phyloP scores from a whole-genome alignment of 1,284 basidiomycete genomes.

The Singerocomus inundabilis region DNA sequence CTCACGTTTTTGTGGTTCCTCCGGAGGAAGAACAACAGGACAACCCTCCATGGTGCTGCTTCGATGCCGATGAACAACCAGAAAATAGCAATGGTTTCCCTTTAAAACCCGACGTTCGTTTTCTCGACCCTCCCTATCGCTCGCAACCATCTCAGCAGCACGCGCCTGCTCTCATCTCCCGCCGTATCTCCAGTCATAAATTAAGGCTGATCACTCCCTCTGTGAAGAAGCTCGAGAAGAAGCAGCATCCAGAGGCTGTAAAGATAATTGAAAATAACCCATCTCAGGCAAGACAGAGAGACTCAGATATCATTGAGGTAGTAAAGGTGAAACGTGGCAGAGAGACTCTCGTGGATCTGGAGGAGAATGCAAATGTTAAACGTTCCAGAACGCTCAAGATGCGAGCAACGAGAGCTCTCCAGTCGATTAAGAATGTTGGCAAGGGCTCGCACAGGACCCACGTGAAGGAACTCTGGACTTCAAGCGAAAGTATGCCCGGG shows the following conservation, averaged over 20 bases:
- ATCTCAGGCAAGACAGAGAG: slow-evolving; percentile 26
- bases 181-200: slow-evolving; percentile 16
- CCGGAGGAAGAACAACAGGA: slow-evolving; percentile 64
- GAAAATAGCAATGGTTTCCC: slow-evolving; percentile 28
- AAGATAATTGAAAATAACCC: slow-evolving; percentile 24
- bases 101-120: slow-evolving; percentile 40
- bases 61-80: slow-evolving; percentile 50
- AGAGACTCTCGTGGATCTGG: slow-evolving; percentile 28
- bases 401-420: slow-evolving; percentile 59
- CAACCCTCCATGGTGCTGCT: slow-evolving; percentile 62
- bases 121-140: slow-evolving; percentile 41
- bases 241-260: slow-evolving; percentile 29
- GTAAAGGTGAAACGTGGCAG: slow-evolving; percentile 57
- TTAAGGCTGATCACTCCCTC: slow-evolving; percentile 25
- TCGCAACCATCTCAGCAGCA: slow-evolving; percentile 21
- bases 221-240: slow-evolving; percentile 34
- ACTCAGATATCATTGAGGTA: slow-evolving; percentile 62
- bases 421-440: slow-evolving; percentile 56
- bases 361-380: slow-evolving; percentile 37
- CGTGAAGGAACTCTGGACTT: slow-evolving; percentile 39
- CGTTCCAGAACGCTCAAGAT: slow-evolving; percentile 53
- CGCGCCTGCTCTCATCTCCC: slow-evolving; percentile 20
- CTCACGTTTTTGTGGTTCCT: slow-evolving; percentile 65
- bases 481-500: slow-evolving; percentile 31
- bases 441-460: slow-evolving; percentile 40